A percentile compares a stretch with the other conserved stretches of the same genome.
Conservation (phyloP, 2,329 filamentous ascomycete species). For the Botrytis galanthina region DNA sequence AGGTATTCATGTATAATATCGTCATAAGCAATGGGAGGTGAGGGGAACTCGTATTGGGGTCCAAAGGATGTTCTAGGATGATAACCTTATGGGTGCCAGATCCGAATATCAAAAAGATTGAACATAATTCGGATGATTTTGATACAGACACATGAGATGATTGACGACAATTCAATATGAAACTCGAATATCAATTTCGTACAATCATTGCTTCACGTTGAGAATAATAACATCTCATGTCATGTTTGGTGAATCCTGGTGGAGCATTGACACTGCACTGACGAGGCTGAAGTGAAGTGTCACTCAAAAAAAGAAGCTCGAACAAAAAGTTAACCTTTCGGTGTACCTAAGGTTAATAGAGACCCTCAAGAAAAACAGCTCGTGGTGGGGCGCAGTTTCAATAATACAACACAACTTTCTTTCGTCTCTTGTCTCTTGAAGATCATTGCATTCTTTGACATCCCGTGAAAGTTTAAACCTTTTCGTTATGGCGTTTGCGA, state of each 20-base stretch:
- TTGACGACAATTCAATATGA: not conserved
- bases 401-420: slow-evolving; percentile 8
- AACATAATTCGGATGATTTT: not conserved
- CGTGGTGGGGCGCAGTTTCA: slow-evolving; percentile 13
- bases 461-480: not conserved
- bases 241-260: not conserved
- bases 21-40: not conserved
- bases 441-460: slow-evolving; percentile 1
- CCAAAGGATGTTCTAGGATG: not conserved
- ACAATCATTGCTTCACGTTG: slow-evolving; percentile 1
- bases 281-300: slow-evolving; percentile 16
- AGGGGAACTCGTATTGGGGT: slow-evolving; percentile 5
- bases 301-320: slow-evolving; percentile 7
- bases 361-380: slow-evolving; percentile 17
- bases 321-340: slow-evolving; percentile 11
- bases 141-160: not conserved
- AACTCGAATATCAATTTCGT: not conserved
- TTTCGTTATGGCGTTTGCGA: slow-evolving; percentile 60
- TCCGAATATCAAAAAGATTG: not conserved
- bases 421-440: not conserved
- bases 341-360: not conserved
- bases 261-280: not conserved
- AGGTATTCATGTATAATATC: not conserved
- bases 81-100: not conserved
- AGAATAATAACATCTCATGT: not conserved